phyloP scores from a whole-genome alignment of 345 rosid genomes.

The Punica granatum region DNA sequence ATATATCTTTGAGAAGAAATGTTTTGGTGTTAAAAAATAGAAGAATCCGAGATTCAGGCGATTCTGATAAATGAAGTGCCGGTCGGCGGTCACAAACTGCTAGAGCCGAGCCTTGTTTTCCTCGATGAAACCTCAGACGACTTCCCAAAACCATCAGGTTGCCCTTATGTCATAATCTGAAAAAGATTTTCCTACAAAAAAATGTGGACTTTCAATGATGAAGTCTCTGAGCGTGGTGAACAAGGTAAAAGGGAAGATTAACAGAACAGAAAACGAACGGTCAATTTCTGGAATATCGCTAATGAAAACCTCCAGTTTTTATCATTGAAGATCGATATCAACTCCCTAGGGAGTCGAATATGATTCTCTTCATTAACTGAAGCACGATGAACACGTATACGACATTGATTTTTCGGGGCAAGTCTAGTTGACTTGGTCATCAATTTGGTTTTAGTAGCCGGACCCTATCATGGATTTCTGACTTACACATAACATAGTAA shows the following conservation, averaged over 20 bases:
- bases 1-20: background rate
- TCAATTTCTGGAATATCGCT: slow-evolving; percentile 98
- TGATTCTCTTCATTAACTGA: no score
- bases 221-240: background rate
- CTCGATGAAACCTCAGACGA: slow-evolving; percentile 87
- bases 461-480: no score
- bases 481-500: no score
- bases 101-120: slow-evolving; percentile 93
- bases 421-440: no score
- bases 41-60: no score
- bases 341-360: slow-evolving; percentile 56
- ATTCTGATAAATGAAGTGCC: slow-evolving; percentile 49
- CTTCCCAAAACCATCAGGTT: slow-evolving; percentile 99
- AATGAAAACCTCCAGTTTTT: slow-evolving; percentile 82
- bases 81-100: slow-evolving; percentile 93
- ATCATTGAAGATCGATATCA: slow-evolving; percentile 84
- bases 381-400: no score
- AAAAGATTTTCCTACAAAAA: slow-evolving; percentile 9
- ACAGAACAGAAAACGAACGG: slow-evolving; percentile 38
- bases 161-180: slow-evolving; percentile 92
- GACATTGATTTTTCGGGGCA: no score
- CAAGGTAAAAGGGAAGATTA: background rate
- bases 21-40: no score
- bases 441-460: no score
- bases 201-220: slow-evolving; percentile 1